A percentile compares a stretch with the other conserved stretches of the same genome.
These are phyloP conservation scores for Colletotrichum simmondsii DNA, from an alignment of 2,329 filamentous ascomycete species.

Conservation along the genomic window DNA sequence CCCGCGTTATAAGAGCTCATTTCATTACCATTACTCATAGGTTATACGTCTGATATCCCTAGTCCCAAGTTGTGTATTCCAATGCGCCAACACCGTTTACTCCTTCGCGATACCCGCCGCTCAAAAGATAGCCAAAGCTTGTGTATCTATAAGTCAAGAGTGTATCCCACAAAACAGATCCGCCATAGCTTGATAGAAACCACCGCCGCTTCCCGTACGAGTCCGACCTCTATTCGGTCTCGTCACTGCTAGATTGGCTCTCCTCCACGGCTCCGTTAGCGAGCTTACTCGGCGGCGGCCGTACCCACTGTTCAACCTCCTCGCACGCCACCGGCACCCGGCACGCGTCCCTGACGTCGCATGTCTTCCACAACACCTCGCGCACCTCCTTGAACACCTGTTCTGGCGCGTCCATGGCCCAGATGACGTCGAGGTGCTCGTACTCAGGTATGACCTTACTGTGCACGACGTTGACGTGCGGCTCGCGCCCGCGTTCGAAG, in stretches of 20 bases:
- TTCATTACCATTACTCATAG: slow-evolving; percentile 12
- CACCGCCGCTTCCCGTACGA: neutral
- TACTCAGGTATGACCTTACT: slow-evolving; percentile 86
- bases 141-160: neutral
- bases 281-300: slow-evolving; percentile 33
- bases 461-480: slow-evolving; percentile 83
- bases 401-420: slow-evolving; percentile 89
- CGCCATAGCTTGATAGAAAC: no score
- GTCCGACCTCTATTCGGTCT: slow-evolving; percentile 5
- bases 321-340: slow-evolving; percentile 74
- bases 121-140: neutral
- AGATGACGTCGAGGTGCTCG: slow-evolving; percentile 94
- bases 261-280: slow-evolving; percentile 1
- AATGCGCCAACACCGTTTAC: neutral
- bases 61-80: neutral
- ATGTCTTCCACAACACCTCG: slow-evolving; percentile 86
- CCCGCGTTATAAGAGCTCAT: neutral
- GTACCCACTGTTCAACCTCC: slow-evolving; percentile 53
- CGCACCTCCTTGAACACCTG: slow-evolving; percentile 84
- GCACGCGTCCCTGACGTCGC: slow-evolving; percentile 65
- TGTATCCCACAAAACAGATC: neutral
- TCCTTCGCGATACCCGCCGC: slow-evolving; percentile 22
- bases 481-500: slow-evolving; percentile 82
- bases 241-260: slow-evolving; percentile 32
- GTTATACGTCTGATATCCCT: neutral